A percentile compares a stretch with the other conserved stretches of the same genome.
These are phyloP conservation scores for Tetradesmus lagerheimii DNA, from an alignment of 139 green algal species.

Conservation along the genomic window DNA sequence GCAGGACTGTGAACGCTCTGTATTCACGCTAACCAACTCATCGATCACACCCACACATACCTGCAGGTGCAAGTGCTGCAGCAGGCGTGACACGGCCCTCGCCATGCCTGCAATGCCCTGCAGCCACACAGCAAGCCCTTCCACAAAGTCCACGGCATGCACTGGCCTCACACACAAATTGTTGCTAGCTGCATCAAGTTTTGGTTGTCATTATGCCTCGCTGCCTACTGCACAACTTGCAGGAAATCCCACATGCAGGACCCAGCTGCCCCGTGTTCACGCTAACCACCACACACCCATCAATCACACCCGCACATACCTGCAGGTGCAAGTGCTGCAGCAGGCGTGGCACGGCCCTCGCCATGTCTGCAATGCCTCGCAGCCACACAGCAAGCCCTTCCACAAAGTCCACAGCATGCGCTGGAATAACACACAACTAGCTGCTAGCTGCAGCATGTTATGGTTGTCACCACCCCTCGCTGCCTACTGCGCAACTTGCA, in stretches of 20 bases:
- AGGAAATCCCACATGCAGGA: no score
- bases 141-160: background rate
- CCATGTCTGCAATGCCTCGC: background rate
- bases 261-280: no score
- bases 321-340: conserved; percentile 7
- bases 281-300: no score
- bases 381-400: conserved; percentile 9
- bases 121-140: background rate
- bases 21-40: no score
- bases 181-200: background rate
- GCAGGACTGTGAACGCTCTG: no score
- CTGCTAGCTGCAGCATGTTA: no score
- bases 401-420: background rate
- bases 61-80: conserved; percentile 1
- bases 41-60: no score
- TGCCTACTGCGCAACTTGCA: no score
- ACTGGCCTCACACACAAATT: background rate
- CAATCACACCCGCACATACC: background rate
- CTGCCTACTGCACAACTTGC: no score
- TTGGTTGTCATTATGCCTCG: background rate
- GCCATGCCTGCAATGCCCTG: background rate
- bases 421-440: no score
- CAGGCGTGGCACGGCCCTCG: background rate
- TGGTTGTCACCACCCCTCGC: no score
- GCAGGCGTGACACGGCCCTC: background rate